These are phyloP conservation scores for Histomonas meleagridis DNA, from an alignment of 208 protist species.

Conservation along the genomic window DNA sequence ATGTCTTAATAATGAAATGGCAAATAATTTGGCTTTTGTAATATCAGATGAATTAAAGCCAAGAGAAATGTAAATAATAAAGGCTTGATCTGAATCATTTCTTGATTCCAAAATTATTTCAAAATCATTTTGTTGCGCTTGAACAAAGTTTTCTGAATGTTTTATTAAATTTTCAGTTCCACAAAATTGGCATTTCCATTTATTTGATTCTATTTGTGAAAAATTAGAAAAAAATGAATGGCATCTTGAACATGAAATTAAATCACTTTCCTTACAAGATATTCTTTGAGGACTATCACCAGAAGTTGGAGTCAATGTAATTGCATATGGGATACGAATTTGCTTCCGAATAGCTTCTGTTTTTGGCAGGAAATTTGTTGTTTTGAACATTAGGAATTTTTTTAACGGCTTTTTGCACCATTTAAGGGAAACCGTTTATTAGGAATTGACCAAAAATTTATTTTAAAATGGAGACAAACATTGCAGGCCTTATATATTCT, in stretches of 20 bases:
- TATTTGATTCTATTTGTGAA: neutral
- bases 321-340: neutral
- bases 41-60: neutral
- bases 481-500: neutral
- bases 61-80: neutral
- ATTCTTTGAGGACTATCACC: neutral
- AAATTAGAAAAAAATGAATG: neutral
- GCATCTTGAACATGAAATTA: neutral
- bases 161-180: neutral
- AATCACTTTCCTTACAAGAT: neutral
- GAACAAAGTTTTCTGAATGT: neutral
- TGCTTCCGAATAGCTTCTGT: neutral
- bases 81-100: neutral
- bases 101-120: neutral
- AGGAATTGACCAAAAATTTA: constrained; percentile 17
- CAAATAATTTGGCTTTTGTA: neutral
- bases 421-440: no score
- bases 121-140: no score
- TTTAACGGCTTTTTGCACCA: no score
- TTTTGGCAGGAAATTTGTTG: neutral
- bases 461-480: neutral
- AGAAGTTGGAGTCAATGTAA: neutral
- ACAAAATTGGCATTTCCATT: neutral
- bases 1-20: neutral
- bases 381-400: no score